A percentile compares a stretch with the other conserved stretches of the same genome.
These are phyloP conservation scores for Phanerochaete carnosa DNA, from an alignment of 768 basidiomycete genomes.

Conservation along the genomic window DNA sequence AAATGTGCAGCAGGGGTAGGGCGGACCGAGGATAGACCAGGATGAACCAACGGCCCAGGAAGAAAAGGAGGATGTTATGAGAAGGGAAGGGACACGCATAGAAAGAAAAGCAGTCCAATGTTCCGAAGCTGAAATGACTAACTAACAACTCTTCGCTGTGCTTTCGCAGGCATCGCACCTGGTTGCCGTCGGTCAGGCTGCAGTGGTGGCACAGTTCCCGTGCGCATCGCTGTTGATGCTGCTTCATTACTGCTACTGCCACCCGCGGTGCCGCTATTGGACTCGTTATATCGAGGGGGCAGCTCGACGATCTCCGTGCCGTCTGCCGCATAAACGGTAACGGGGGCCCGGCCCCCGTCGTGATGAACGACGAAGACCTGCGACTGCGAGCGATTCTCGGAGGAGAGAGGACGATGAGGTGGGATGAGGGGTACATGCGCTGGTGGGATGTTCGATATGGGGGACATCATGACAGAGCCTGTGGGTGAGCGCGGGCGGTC, in stretches of 20 bases:
- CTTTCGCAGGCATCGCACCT: neutral
- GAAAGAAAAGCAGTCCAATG: neutral
- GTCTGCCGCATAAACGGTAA: conserved; percentile 53
- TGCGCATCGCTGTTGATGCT: neutral
- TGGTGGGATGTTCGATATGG: neutral
- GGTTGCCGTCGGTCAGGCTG: conserved; percentile 3
- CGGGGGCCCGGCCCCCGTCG: conserved; percentile 53
- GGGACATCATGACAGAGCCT: neutral
- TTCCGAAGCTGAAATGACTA: neutral
- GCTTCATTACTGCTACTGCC: neutral
- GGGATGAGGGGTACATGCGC: neutral
- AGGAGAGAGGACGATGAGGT: conserved; percentile 8
- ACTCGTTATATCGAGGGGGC: conserved; percentile 45
- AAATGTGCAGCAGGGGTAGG: neutral
- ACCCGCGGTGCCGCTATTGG: neutral
- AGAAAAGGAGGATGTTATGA: no score
- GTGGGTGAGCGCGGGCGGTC: neutral
- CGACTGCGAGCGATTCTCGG: conserved; percentile 17
- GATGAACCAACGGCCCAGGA: no score
- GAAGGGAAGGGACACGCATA: neutral
- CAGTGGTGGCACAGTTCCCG: neutral
- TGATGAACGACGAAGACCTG: conserved; percentile 59
- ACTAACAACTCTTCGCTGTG: conserved; percentile 5
- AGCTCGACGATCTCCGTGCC: conserved; percentile 59
- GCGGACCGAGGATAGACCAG: no score